A percentile compares a stretch with the other conserved stretches of the same genome.
Evolutionary conservation across 257 asterid species (phyloP).

Genomic region (Ajuga chamaepitys): DNA sequence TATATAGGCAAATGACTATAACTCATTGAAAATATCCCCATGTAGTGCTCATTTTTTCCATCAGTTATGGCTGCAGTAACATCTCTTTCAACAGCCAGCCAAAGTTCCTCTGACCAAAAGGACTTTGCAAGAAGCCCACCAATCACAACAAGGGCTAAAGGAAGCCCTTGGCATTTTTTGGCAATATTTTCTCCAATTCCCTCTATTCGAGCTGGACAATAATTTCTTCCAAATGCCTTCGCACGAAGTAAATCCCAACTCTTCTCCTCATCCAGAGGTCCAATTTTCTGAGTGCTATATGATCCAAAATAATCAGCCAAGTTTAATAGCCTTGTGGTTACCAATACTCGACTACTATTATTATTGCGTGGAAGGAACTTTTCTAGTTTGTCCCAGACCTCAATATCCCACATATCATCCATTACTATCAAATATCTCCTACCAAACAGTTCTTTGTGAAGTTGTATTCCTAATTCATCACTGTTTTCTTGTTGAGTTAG

Average conservation of each 20-base stretch:
- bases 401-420: conserved; percentile 32
- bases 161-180: conserved; percentile 23
- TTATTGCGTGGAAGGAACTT: conserved; percentile 19
- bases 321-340: too few relatives aligned
- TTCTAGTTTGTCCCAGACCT: conserved; percentile 21
- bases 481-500: too few relatives aligned
- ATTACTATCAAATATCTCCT: too few relatives aligned
- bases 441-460: not conserved
- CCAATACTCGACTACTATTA: too few relatives aligned
- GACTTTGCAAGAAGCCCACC: conserved; percentile 2
- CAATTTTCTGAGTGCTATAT: too few relatives aligned
- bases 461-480: too few relatives aligned
- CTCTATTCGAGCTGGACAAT: conserved; percentile 13
- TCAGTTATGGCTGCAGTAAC: too few relatives aligned
- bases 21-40: conserved; percentile 23
- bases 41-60: too few relatives aligned
- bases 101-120: too few relatives aligned
- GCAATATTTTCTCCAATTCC: conserved; percentile 20
- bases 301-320: too few relatives aligned
- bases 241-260: conserved; percentile 29
- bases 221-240: conserved; percentile 21
- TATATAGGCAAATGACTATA: conserved; percentile 22
- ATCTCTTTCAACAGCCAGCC: too few relatives aligned
- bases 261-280: conserved; percentile 2
- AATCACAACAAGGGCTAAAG: conserved; percentile 23